These are phyloP conservation scores for Thermomucor indicae-seudaticae DNA, from an alignment of 371 early-diverging fungal genomes.

Conservation along the genomic window DNA sequence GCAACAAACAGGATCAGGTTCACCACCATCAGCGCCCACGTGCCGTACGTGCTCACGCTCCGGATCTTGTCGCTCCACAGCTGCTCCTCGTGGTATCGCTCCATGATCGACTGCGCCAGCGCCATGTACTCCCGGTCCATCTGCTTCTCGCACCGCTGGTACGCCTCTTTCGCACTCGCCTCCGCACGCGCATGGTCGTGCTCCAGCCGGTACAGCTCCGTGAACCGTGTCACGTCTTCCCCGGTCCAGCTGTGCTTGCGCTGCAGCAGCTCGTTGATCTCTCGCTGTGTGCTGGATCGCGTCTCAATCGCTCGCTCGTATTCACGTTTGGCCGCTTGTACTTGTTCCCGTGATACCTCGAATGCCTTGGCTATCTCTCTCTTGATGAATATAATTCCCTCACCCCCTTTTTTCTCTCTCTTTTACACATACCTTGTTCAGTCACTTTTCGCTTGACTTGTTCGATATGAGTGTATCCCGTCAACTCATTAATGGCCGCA, in stretches of 20 bases:
- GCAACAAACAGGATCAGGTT: conserved; percentile 71
- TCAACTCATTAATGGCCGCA: conserved; percentile 67
- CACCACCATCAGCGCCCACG: conserved; percentile 73
- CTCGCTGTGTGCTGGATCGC: conserved; percentile 76
- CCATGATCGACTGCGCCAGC: conserved; percentile 69
- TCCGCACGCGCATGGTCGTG: conserved; percentile 73
- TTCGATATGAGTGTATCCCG: conserved; percentile 81
- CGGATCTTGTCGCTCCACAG: conserved; percentile 97
- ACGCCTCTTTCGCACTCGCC: conserved; percentile 49
- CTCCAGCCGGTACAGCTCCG: conserved; percentile 81
- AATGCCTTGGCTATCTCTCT: conserved; percentile 46
- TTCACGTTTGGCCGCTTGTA: conserved; percentile 61
- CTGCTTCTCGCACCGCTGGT: conserved; percentile 57
- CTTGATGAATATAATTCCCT: not conserved
- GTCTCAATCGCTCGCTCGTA: conserved; percentile 71
- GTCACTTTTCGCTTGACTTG: conserved; percentile 69
- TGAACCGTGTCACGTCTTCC: conserved; percentile 83
- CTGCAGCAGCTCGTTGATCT: conserved; percentile 84
- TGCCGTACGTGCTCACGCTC: conserved; percentile 80
- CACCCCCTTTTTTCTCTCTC: not conserved
- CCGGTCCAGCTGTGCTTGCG: conserved; percentile 86
- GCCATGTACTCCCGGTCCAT: conserved; percentile 69
- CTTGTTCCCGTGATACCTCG: conserved; percentile 46
- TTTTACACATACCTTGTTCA: conserved; percentile 46
- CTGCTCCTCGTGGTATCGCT: conserved; percentile 88